Evolutionary conservation across 2,329 filamentous ascomycete species (phyloP), one percentile per base, ranked within the genome.

Genomic region (Zasmidium cellare): DNA sequence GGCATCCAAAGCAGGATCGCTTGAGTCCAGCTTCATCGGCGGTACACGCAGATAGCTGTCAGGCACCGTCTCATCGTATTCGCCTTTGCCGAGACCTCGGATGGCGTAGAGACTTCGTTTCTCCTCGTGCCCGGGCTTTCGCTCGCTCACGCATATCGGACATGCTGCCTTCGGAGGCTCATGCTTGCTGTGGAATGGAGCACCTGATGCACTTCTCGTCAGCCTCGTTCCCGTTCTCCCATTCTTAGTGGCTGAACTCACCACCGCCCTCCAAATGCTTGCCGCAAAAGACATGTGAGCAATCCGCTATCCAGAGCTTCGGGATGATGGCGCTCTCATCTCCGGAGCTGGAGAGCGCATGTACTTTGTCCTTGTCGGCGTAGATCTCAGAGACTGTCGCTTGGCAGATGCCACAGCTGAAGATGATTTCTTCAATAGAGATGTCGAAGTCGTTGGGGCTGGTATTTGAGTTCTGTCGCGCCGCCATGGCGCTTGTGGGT

Each of bases 261-360:
- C 80, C 80, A 51, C 79, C 79, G 38, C 75, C 77, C 49, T 77
- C 74, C 2, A 83, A 65, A 65, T 82, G 80, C 59, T 75, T 76
- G 53, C 69, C 72, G 61, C 80, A 83, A 28, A 76, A 74, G 22
- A 82, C 72, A 67, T 83, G 80, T 44, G 75, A 76, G 66, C 80
- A 83, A 47, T 72, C 73, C 3, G 75, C 75, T 24, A 83, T 74
- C 71, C 76, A 83, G 7, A 82, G 64, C 41, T 74, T 76, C 0
- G 76, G 77, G 44, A 79, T 75, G 19, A 72, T 66, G 45, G 73
- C 74, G 5, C 76, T 69, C 3, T 72, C 71, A 23, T 65, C 61
- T 45, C 62, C 63, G 31, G 62, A 56, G 52, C 65, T 67, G 56
- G 63, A 51, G 14, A 79, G 69, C 24, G 74, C 74, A 24, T 70